phyloP scores from a whole-genome alignment of 306 rosid genomes.

The Astragalus glycyphyllos region DNA sequence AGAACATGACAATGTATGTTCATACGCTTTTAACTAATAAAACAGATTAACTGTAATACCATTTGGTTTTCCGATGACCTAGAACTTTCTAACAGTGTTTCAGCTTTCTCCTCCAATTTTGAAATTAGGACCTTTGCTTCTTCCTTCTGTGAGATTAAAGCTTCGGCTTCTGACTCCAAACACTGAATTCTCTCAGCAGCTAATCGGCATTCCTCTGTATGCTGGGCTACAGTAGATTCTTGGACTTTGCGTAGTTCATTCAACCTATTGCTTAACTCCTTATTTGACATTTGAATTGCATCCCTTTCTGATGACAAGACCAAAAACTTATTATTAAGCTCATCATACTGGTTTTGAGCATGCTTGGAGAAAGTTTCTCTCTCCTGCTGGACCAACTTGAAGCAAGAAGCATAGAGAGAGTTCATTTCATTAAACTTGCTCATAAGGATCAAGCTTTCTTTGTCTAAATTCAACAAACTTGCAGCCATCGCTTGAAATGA shows the following conservation, averaged over 20 bases:
- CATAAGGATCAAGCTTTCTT: conserved; percentile 61
- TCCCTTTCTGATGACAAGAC: conserved; percentile 60
- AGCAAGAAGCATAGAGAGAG: conserved; percentile 67
- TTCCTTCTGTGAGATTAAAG: conserved; percentile 63
- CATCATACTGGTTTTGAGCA: conserved; percentile 63
- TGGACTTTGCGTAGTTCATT: conserved; percentile 68
- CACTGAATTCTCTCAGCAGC: conserved; percentile 66
- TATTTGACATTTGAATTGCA: conserved; percentile 54
- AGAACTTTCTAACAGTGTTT: conserved; percentile 58
- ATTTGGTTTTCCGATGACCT: conserved; percentile 70
- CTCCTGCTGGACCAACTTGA: conserved; percentile 70
- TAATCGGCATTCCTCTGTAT: conserved; percentile 56
- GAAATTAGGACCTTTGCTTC: conserved; percentile 69
- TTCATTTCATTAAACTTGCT: conserved; percentile 71
- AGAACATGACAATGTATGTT: conserved; percentile 29
- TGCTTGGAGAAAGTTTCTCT: conserved; percentile 59
- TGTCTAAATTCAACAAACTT: conserved; percentile 67
- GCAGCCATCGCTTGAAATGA: conserved; percentile 56
- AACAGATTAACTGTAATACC: conserved; percentile 54
- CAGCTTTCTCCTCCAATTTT: conserved; percentile 67
- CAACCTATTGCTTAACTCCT: conserved; percentile 58
- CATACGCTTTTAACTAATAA: conserved; percentile 26
- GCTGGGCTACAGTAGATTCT: conserved; percentile 56
- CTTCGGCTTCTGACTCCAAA: conserved; percentile 76
- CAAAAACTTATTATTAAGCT: conserved; percentile 62